phyloP scores from a whole-genome alignment of 73 alveolate genomes.

The Paramecium sonneborni region DNA sequence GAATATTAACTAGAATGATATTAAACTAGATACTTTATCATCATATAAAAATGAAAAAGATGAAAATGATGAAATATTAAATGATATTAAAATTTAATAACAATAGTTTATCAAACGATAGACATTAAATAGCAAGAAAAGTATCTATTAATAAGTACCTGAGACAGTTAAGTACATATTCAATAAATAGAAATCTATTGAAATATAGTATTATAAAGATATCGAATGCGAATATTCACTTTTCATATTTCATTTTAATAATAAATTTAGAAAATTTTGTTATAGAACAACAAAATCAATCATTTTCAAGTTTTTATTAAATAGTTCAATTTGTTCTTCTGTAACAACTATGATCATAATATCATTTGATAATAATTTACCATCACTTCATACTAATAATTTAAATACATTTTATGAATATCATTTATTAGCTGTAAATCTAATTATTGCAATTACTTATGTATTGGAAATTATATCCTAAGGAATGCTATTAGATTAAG shows the following conservation, averaged over 20 bases:
- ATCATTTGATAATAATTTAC: slow-evolving; percentile 15
- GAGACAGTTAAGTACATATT: neutral
- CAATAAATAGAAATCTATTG: neutral
- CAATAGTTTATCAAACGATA: neutral
- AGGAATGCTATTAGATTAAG: slow-evolving; percentile 47
- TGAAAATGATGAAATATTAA: neutral
- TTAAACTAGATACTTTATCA: neutral
- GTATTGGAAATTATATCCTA: neutral
- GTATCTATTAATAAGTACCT: neutral
- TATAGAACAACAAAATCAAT: neutral
- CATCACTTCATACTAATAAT: neutral
- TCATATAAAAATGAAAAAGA: neutral
- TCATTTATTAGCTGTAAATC: slow-evolving; percentile 16
- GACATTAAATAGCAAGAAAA: neutral
- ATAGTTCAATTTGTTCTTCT: slow-evolving; percentile 24
- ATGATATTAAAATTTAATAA: neutral
- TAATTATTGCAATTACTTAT: neutral
- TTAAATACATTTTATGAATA: slow-evolving; percentile 19
- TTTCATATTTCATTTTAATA: neutral
- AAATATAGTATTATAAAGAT: slow-evolving; percentile 10
- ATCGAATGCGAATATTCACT: slow-evolving; percentile 27
- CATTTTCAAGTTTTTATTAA: neutral
- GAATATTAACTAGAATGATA: neutral
- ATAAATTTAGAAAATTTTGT: slow-evolving; percentile 12
- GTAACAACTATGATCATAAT: slow-evolving; percentile 11